Base-by-base conservation (phyloP, 257 asterid species). In the Salvia splendens region DNA sequence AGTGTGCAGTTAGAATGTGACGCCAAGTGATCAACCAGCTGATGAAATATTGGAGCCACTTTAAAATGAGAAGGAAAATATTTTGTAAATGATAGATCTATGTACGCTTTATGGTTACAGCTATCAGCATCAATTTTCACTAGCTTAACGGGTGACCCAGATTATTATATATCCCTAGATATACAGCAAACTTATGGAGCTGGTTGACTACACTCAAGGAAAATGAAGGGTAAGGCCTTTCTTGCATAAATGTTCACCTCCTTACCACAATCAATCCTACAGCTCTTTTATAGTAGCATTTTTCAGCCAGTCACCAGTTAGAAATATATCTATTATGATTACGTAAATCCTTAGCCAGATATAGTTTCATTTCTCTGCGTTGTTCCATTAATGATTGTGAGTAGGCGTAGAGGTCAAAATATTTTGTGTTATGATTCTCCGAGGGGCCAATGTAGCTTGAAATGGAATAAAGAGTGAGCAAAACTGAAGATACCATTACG, bases 21-120 rank as follows among this genome's bases (percentile, higher is more conserved):
- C 65, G 87, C 91, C 80, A 94, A 65, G 77, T 85, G 85, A 74
- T 81, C 81, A 73, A 91, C 90, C 83, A 86, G 72, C 99, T 94
- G 83, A 71, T 24, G 60, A 70, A 79, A 70, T 65, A 53, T 57
- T 41, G 63, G 48, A 73, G 64, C 52, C 72, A 78, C 70, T 56
- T 65, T 41, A 80, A 33, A 57, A 74, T 66, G 58, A 69, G 59
- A 20, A 64, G 62, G 68, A 57, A 63, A 59, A 74, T 17, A 70
- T 6, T 38, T 38, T 30, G 70, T 36, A 70, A 15, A 56, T 51
- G 43, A 56, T 59, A 54, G 24, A 49, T 8, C 12, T 1, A 47
- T 17, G 51, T 4, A 41, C 0, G 2, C 8, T 42, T 50, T 46
- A 42, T 66, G 38, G 66, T 38, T 10, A 17, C 17, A 66, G 45